These are phyloP conservation scores for Colletotrichum viniferum DNA, from an alignment of 2,329 filamentous ascomycete genomes.

Conservation along the genomic window DNA sequence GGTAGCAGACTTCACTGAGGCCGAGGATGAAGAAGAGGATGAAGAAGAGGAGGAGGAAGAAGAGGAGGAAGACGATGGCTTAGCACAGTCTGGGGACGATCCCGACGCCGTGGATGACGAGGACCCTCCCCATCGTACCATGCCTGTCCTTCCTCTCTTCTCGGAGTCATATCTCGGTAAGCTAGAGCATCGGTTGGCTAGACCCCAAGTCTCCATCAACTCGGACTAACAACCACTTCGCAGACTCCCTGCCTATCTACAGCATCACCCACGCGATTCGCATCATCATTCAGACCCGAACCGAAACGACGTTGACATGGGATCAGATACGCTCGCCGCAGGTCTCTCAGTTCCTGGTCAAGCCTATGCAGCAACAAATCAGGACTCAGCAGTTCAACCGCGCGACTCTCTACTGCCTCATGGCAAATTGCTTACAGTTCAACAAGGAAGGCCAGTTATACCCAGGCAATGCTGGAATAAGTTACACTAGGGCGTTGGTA, in stretches of 20 bases:
- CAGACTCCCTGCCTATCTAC: conserved; percentile 88
- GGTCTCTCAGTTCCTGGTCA: conserved; percentile 92
- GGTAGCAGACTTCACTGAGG: conserved; percentile 69
- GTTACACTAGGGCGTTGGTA: conserved; percentile 82
- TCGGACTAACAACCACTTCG: neutral
- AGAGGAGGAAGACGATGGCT: conserved; percentile 32
- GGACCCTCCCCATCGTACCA: conserved; percentile 32
- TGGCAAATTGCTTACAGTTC: conserved; percentile 95
- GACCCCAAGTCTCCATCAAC: neutral
- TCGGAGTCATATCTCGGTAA: conserved; percentile 77
- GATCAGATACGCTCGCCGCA: conserved; percentile 95
- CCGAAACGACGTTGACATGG: conserved; percentile 92
- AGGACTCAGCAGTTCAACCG: conserved; percentile 81
- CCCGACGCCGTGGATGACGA: conserved; percentile 40
- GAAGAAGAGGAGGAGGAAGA: conserved; percentile 50
- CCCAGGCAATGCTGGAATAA: conserved; percentile 83
- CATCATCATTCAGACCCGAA: conserved; percentile 80
- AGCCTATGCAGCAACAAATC: conserved; percentile 93
- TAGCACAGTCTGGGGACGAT: conserved; percentile 28
- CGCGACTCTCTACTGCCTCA: conserved; percentile 85
- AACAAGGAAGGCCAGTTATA: conserved; percentile 83
- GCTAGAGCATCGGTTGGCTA: conserved; percentile 5
- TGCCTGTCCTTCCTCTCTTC: conserved; percentile 73
- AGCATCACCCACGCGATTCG: conserved; percentile 89
- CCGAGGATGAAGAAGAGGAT: conserved; percentile 63